A percentile compares a stretch with the other conserved stretches of the same genome.
Evolutionary conservation across 441 rosid genomes (phyloP).

Genomic region (Capsella rubella): DNA sequence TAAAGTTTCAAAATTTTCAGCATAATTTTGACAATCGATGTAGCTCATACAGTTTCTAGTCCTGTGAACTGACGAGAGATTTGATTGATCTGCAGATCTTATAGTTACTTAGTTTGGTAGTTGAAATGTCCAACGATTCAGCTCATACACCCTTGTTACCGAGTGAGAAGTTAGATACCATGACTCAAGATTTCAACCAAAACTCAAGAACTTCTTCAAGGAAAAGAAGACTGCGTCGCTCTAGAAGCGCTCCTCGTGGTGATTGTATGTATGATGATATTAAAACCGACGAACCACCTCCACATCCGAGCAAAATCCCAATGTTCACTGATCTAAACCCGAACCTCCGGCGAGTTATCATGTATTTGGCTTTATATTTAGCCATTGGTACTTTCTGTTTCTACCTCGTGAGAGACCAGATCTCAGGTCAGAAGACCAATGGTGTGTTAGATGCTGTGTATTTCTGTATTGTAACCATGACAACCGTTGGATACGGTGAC

Average conservation of each 20-base stretch:
- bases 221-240: slow-evolving; percentile 60
- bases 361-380: slow-evolving; percentile 56
- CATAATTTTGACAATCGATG: no score
- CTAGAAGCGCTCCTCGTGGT: slow-evolving; percentile 72
- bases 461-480: slow-evolving; percentile 79
- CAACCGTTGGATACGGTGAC: slow-evolving; percentile 91
- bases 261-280: slow-evolving; percentile 44
- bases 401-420: slow-evolving; percentile 56
- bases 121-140: slow-evolving; percentile 53
- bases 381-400: slow-evolving; percentile 61
- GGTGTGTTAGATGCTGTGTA: slow-evolving; percentile 67
- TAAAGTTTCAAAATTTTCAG: no score
- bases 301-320: slow-evolving; percentile 40
- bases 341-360: slow-evolving; percentile 49
- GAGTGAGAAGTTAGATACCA: slow-evolving; percentile 40
- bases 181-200: slow-evolving; percentile 40
- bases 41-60: no score
- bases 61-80: not conserved
- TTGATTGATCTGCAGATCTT: slow-evolving; percentile 34
- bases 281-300: slow-evolving; percentile 37
- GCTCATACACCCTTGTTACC: slow-evolving; percentile 55
- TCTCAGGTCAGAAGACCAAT: slow-evolving; percentile 68
- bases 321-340: slow-evolving; percentile 51
- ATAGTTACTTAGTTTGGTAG: not conserved
- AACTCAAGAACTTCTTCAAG: slow-evolving; percentile 40